Percentiles rank a stretch among this genome's conserved stretches.
phyloP scores from a whole-genome alignment of 1,139 yeast genomes.

The Zygoascus sp. region DNA sequence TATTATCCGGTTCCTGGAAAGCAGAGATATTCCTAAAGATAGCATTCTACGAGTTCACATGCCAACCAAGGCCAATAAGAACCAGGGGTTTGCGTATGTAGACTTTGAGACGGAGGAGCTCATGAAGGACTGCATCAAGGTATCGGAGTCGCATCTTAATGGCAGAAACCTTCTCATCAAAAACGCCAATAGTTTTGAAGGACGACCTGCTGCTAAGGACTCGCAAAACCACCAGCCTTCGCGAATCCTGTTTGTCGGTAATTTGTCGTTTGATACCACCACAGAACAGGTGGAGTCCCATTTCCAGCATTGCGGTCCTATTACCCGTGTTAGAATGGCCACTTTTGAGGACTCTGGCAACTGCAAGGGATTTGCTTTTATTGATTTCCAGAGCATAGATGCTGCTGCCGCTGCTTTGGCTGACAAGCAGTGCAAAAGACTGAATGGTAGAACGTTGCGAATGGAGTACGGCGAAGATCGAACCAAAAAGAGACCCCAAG shows the following conservation, averaged over 20 bases:
- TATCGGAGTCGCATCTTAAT: slow-evolving; percentile 68
- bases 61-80: slow-evolving; percentile 38
- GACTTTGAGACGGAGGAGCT: slow-evolving; percentile 68
- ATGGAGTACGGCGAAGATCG: slow-evolving; percentile 95
- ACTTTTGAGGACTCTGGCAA: slow-evolving; percentile 94
- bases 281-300: slow-evolving; percentile 72
- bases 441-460: slow-evolving; percentile 72
- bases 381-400: slow-evolving; percentile 75
- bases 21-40: slow-evolving; percentile 37
- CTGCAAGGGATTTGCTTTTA: slow-evolving; percentile 93
- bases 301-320: slow-evolving; percentile 76
- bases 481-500: slow-evolving; percentile 62
- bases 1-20: slow-evolving; percentile 51
- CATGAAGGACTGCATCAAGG: slow-evolving; percentile 56
- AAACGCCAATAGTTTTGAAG: slow-evolving; percentile 74
- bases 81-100: slow-evolving; percentile 87
- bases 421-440: slow-evolving; percentile 61
- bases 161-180: slow-evolving; percentile 87
- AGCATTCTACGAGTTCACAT: slow-evolving; percentile 42
- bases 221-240: slow-evolving; percentile 46
- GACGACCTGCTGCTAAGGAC: slow-evolving; percentile 59
- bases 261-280: slow-evolving; percentile 88
- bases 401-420: slow-evolving; percentile 82
- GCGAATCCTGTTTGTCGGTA: slow-evolving; percentile 86
- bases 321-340: slow-evolving; percentile 82